A percentile compares a stretch with the other conserved stretches of the same genome.
phyloP scores from a whole-genome alignment of 1,284 basidiomycete species.

The Peniophora sp. region DNA sequence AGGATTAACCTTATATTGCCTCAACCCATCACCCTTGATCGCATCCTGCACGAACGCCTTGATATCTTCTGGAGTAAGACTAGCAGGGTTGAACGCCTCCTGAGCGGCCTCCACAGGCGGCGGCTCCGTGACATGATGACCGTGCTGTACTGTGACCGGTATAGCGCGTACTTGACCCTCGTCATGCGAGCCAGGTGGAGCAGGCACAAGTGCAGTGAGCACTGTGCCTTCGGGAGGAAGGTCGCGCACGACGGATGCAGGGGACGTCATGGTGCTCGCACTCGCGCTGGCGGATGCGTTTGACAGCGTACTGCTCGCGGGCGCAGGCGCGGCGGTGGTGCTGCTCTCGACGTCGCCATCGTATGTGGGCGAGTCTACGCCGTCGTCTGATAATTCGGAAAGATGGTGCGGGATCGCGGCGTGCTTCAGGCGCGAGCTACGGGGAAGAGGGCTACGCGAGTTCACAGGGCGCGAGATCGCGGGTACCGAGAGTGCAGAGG shows the following conservation, averaged over 20 bases:
- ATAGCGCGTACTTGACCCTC: slow-evolving; percentile 6
- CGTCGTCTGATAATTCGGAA: slow-evolving; percentile 55
- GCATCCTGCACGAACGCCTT: slow-evolving; percentile 30
- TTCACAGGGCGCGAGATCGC: slow-evolving; percentile 18
- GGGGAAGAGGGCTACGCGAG: slow-evolving; percentile 13
- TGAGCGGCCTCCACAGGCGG: slow-evolving; percentile 31
- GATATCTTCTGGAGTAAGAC: slow-evolving; percentile 65
- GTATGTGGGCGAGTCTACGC: slow-evolving; percentile 78
- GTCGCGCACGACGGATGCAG: slow-evolving; percentile 23
- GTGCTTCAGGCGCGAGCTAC: slow-evolving; percentile 28
- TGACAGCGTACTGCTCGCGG: slow-evolving; percentile 18
- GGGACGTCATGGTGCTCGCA: slow-evolving; percentile 44
- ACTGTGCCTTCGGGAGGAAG: slow-evolving; percentile 11
- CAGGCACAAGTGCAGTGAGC: slow-evolving; percentile 6
- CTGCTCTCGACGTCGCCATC: slow-evolving; percentile 85
- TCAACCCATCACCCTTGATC: slow-evolving; percentile 30
- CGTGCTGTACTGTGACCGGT: slow-evolving; percentile 5
- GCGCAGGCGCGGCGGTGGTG: slow-evolving; percentile 47
- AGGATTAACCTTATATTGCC: slow-evolving; percentile 78
- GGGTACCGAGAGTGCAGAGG: slow-evolving; percentile 39
- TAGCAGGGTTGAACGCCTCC: slow-evolving; percentile 54
- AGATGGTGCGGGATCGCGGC: slow-evolving; percentile 24
- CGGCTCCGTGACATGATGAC: slow-evolving; percentile 25
- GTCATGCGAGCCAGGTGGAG: slow-evolving; percentile 6
- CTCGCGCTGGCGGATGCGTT: slow-evolving; percentile 30